A percentile compares a stretch with the other conserved stretches of the same genome.
Conservation (phyloP, 139 green algal genomes). For the Chlorella sp. region DNA sequence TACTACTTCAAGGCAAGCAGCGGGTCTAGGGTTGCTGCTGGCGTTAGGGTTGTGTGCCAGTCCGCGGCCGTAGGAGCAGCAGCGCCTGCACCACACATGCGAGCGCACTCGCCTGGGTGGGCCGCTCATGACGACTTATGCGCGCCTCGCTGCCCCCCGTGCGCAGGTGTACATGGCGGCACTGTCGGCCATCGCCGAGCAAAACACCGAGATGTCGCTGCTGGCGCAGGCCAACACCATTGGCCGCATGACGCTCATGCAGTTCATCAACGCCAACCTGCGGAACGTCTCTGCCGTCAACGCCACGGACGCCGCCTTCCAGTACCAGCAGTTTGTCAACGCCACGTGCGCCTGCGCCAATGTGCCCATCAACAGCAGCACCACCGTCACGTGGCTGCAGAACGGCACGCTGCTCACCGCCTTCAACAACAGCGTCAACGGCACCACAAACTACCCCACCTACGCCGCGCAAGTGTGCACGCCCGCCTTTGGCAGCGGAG, state of each 20-base stretch:
- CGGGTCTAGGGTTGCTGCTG: too few relatives aligned
- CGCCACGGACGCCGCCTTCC: slow-evolving; percentile 2
- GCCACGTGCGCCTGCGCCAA: slow-evolving; percentile 4
- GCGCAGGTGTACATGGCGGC: slow-evolving; percentile 36
- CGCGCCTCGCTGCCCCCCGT: too few relatives aligned
- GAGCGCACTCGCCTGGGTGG: too few relatives aligned
- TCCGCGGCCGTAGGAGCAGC: too few relatives aligned
- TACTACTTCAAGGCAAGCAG: too few relatives aligned
- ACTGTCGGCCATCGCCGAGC: slow-evolving; percentile 41
- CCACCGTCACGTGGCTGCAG: background rate
- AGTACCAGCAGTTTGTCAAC: background rate
- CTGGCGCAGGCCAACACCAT: slow-evolving; percentile 20
- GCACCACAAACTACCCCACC: background rate
- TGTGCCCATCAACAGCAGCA: background rate
- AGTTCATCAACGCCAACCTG: background rate
- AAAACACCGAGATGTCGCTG: slow-evolving; percentile 39
- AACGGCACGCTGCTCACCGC: background rate
- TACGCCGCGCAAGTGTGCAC: background rate
- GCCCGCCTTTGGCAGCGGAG: background rate
- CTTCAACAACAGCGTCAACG: slow-evolving; percentile 3
- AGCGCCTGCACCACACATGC: too few relatives aligned
- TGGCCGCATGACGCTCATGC: background rate
- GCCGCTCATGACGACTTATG: too few relatives aligned
- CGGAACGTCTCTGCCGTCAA: background rate
- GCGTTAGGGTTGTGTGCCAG: too few relatives aligned